phyloP scores from a whole-genome alignment of 2,329 filamentous ascomycete species.

The Cylindrodendrum hubeiense region DNA sequence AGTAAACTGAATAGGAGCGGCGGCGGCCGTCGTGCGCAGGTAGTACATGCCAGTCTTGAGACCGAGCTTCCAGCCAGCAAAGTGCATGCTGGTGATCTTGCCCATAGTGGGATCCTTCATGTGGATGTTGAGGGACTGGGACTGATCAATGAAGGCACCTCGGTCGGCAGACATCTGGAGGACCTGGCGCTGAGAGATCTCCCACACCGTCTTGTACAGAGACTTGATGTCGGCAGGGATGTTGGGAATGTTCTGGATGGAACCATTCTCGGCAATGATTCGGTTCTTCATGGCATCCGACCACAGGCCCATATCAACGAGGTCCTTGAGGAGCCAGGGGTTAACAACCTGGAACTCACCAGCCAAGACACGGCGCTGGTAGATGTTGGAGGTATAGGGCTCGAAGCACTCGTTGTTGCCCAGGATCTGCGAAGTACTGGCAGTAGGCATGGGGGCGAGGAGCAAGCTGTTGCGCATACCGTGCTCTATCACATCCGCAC shows the following conservation, averaged over 20 bases:
- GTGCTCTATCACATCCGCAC: conserved; percentile 91
- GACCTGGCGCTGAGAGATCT: conserved; percentile 95
- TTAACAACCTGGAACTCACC: conserved; percentile 99
- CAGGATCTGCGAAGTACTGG: conserved; percentile 96
- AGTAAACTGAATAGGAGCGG: conserved; percentile 98
- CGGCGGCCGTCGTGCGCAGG: conserved; percentile 95
- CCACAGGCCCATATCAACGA: conserved; percentile 98
- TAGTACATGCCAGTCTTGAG: conserved; percentile 99
- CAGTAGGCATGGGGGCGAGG: conserved; percentile 97
- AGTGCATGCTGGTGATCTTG: conserved; percentile 99
- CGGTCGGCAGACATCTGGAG: conserved; percentile 99
- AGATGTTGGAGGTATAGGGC: conserved; percentile 99
- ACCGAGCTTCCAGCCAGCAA: conserved; percentile 98
- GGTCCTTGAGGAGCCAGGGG: conserved; percentile 97
- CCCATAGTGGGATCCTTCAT: conserved; percentile 99
- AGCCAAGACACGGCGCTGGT: conserved; percentile 96
- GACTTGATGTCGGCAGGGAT: conserved; percentile 96
- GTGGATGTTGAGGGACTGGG: conserved; percentile 98
- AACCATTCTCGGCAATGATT: conserved; percentile 97
- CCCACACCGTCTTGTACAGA: conserved; percentile 99
- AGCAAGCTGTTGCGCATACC: conserved; percentile 96
- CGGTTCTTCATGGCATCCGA: conserved; percentile 99
- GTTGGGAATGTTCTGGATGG: conserved; percentile 96
- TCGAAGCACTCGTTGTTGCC: conserved; percentile 99
- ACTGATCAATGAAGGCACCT: conserved; percentile 98